A percentile compares a stretch with the other conserved stretches of the same genome.
Conservation (phyloP, 2,329 filamentous ascomycete species). For the Tolypocladium inflatum region DNA sequence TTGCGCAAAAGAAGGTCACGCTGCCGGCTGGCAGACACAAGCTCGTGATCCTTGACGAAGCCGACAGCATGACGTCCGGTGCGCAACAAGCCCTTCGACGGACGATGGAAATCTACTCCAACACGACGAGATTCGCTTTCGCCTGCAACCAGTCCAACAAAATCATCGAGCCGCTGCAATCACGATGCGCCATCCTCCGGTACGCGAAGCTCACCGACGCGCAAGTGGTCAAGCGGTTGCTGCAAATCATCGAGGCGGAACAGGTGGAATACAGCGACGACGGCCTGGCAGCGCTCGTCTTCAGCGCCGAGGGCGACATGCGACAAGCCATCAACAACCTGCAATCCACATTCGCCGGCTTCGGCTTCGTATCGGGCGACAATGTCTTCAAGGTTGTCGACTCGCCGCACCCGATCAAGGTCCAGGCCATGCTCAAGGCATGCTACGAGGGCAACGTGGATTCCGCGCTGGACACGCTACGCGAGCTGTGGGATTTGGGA, state of each 20-base stretch:
- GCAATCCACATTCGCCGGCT: conserved; percentile 86
- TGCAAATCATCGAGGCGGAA: conserved; percentile 91
- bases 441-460: conserved; percentile 91
- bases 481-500: conserved; percentile 87
- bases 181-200: conserved; percentile 87
- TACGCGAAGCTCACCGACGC: conserved; percentile 88
- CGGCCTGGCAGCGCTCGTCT: conserved; percentile 89
- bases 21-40: conserved; percentile 86
- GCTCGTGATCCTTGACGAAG: conserved; percentile 94
- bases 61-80: conserved; percentile 95
- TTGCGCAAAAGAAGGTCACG: conserved; percentile 98
- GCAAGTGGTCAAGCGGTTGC: conserved; percentile 80
- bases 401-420: conserved; percentile 93
- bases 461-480: conserved; percentile 72
- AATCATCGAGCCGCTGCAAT: conserved; percentile 98
- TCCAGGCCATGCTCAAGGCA: conserved; percentile 96
- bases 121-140: conserved; percentile 93
- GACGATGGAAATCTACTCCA: conserved; percentile 98
- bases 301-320: conserved; percentile 97
- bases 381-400: conserved; percentile 98
- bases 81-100: conserved; percentile 90
- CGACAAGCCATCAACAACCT: conserved; percentile 97
- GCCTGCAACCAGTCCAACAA: conserved; percentile 99
- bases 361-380: conserved; percentile 93
- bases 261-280: conserved; percentile 86